Evolutionary conservation across 768 basidiomycete species (phyloP), one percentile per base, ranked within the genome.

Genomic region (Pleurotus tuoliensis): DNA sequence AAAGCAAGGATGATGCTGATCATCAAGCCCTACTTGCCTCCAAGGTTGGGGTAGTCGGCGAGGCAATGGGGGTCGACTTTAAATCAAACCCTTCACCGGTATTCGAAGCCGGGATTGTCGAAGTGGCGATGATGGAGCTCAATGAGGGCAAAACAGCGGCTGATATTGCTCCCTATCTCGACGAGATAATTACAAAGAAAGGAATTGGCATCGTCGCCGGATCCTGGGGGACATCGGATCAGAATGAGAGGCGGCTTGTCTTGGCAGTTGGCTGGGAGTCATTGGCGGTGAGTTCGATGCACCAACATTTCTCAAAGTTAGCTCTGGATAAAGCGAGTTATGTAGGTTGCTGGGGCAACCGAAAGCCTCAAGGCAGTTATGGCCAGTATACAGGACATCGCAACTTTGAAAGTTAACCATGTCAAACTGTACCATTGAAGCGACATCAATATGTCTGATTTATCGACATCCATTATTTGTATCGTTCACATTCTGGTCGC

Each of bases 251-350:
- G 11, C 30, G 30, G 16, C 24, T 39, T 8, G 39, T 52, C 11
- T n/a, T 52, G 51, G 22, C 25, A 9, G n/a, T 39, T 9, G 51
- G 51, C 8, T 52, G 51, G 49, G 49, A 50, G n/a, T 50, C 49
- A n/a, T 43, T 43, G 2, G 41, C 15, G 1, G 41, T 43, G 2
- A 43, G 41, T 43, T 43, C 20, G 41, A 43, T 43, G 4, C n/a
- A 8, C 13, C 15, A 4, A n/a, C n/a, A 3, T n/a, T 43, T 5
- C 2, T 11, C 7, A 43, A 43, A n/a, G 5, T 43, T 43, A 24
- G 24, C 1, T 24, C 24, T 15, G 41, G 41, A n/a, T n/a, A 43
- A 43, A 8, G 30, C 30, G 30, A 30, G 11, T 30, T 30, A 30
- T 11, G 8, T n/a, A 43, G 41, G 41, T 43, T n/a, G 41, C 41